Percentiles rank a stretch among this genome's conserved stretches.
These are phyloP conservation scores for Hemileccinum impolitum DNA, from an alignment of 768 basidiomycete species.

Conservation along the genomic window DNA sequence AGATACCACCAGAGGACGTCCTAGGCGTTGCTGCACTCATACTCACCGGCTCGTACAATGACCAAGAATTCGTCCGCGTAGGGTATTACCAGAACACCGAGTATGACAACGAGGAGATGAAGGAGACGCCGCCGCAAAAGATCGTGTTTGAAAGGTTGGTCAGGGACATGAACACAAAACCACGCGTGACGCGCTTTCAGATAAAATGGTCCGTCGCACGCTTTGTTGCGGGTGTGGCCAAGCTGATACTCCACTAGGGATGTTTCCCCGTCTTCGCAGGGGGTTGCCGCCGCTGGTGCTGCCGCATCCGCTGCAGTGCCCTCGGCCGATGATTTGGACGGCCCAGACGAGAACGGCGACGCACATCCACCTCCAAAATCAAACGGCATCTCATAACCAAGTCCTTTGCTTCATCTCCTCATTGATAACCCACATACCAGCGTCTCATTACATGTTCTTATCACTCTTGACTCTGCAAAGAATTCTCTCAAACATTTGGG, in stretches of 20 bases:
- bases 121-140: slow-evolving; percentile 59
- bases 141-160: slow-evolving; percentile 79
- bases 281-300: slow-evolving; percentile 50
- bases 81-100: slow-evolving; percentile 99
- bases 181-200: slow-evolving; percentile 89
- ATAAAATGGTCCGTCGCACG: slow-evolving; percentile 68
- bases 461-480: slow-evolving; percentile 1
- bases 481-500: slow-evolving; percentile 8
- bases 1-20: slow-evolving; percentile 86
- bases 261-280: slow-evolving; percentile 49
- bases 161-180: slow-evolving; percentile 87
- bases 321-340: slow-evolving; percentile 64
- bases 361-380: slow-evolving; percentile 15
- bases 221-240: background rate
- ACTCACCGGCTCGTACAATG: slow-evolving; percentile 91
- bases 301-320: slow-evolving; percentile 72
- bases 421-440: slow-evolving; percentile 15
- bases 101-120: slow-evolving; percentile 94
- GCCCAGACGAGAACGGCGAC: slow-evolving; percentile 31
- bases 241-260: slow-evolving; percentile 46
- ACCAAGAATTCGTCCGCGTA: slow-evolving; percentile 98
- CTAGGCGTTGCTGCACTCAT: slow-evolving; percentile 97
- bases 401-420: background rate
- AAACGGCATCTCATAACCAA: slow-evolving; percentile 23
- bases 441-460: slow-evolving; percentile 4